Conservation (phyloP, 2,329 filamentous ascomycete species). For the Xylariaceae sp. region DNA sequence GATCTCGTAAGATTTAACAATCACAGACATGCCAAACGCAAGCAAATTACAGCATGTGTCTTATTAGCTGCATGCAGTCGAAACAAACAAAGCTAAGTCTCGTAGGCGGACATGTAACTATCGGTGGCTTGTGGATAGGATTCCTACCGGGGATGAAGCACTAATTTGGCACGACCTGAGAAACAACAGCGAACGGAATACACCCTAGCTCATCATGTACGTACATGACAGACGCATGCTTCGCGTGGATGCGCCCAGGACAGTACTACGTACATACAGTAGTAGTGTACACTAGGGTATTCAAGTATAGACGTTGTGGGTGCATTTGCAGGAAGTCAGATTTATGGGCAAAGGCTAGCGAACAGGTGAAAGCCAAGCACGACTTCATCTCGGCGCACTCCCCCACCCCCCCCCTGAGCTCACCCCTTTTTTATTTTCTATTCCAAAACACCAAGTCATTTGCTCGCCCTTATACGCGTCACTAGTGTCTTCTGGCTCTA, state of each 20-base stretch:
- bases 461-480: conserved; percentile 17
- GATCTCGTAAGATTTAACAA: conserved; percentile 1
- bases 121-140: conserved; percentile 12
- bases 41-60: conserved; percentile 12
- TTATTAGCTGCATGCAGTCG: conserved; percentile 19
- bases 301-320: background rate
- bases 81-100: conserved; percentile 25
- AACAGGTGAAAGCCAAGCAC: conserved; percentile 23
- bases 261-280: background rate
- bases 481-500: background rate
- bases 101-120: conserved; percentile 17
- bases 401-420: conserved; percentile 34
- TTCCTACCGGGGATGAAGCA: conserved; percentile 1
- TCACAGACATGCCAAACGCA: conserved; percentile 8
- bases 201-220: conserved; percentile 4
- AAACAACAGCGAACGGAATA: conserved; percentile 1
- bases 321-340: conserved; percentile 19
- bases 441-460: conserved; percentile 16
- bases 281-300: too few species aligned
- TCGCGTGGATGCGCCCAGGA: conserved; percentile 8
- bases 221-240: conserved; percentile 8
- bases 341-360: conserved; percentile 9
- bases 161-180: conserved; percentile 6
- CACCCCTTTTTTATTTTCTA: conserved; percentile 29
- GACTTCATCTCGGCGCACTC: conserved; percentile 33